These are phyloP conservation scores for Xylaria palmicola DNA, from an alignment of 495 filamentous ascomycete genomes.

Conservation along the genomic window DNA sequence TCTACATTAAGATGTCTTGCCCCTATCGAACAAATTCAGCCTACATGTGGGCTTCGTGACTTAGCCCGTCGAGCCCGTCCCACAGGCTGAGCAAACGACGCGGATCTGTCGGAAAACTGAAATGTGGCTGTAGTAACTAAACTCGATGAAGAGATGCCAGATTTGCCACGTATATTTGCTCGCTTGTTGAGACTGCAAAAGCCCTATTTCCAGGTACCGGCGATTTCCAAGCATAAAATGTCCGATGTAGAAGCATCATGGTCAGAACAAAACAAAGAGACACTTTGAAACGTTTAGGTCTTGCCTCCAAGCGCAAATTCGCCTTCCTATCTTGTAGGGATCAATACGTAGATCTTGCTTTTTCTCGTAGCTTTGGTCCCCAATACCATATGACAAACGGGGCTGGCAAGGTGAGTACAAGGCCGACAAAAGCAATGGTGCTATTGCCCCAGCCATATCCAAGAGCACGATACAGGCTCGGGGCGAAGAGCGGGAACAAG, in stretches of 20 bases:
- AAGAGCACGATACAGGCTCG: conserved; percentile 56
- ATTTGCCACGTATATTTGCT: no score
- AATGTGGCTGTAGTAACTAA: no score
- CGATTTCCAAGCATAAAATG: neutral
- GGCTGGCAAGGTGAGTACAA: conserved; percentile 42
- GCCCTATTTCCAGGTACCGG: neutral
- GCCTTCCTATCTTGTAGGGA: no score
- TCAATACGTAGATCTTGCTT: neutral
- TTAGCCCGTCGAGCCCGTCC: no score
- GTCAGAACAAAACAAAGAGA: neutral
- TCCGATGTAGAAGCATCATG: neutral
- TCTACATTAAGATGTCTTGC: no score
- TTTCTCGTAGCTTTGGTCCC: conserved; percentile 36
- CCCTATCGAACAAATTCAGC: no score
- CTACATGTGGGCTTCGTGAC: no score
- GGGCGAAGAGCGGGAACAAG: conserved; percentile 70
- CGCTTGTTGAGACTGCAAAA: neutral
- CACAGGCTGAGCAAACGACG: no score
- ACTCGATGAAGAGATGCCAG: no score
- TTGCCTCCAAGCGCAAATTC: neutral
- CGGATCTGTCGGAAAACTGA: no score
- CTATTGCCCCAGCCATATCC: conserved; percentile 56
- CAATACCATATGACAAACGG: conserved; percentile 47
- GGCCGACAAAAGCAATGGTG: conserved; percentile 50
- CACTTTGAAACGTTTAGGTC: neutral